A percentile compares a stretch with the other conserved stretches of the same genome.
Conservation (phyloP, 305 asterid species). For the Fraxinus sp. region DNA sequence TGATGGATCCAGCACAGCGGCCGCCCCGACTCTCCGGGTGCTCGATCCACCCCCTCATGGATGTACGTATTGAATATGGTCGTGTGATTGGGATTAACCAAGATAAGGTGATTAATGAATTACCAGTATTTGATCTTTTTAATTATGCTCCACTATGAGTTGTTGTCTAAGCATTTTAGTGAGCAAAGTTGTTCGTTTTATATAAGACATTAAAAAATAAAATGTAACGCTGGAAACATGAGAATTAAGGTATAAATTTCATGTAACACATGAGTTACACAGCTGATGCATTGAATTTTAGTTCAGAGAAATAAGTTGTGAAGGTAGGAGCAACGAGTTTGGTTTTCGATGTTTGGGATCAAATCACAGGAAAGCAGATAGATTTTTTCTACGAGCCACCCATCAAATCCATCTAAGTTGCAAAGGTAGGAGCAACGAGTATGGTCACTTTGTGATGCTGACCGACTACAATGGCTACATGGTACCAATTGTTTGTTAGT, state of each 20-base stretch:
- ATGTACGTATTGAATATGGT: not conserved
- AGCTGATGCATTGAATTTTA: no score
- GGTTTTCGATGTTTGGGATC: not conserved
- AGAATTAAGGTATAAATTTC: not conserved
- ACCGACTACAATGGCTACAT: not conserved
- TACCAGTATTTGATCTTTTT: not conserved
- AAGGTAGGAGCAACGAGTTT: no score
- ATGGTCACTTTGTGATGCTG: not conserved
- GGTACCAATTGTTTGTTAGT: not conserved
- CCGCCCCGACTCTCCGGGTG: no score
- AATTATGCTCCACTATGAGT: not conserved
- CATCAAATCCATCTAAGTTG: no score
- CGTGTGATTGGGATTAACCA: not conserved
- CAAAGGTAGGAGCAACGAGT: not conserved
- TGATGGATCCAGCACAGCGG: no score
- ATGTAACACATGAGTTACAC: not conserved
- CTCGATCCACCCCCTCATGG: not conserved
- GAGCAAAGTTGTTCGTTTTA: no score
- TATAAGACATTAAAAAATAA: no score
- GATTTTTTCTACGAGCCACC: not conserved
- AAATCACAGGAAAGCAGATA: not conserved
- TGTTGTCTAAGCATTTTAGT: not conserved
- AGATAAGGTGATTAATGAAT: not conserved
- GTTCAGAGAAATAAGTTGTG: not conserved
- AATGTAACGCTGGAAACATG: no score